phyloP scores from a whole-genome alignment of 768 basidiomycete species.

The Mrakia gelida region DNA sequence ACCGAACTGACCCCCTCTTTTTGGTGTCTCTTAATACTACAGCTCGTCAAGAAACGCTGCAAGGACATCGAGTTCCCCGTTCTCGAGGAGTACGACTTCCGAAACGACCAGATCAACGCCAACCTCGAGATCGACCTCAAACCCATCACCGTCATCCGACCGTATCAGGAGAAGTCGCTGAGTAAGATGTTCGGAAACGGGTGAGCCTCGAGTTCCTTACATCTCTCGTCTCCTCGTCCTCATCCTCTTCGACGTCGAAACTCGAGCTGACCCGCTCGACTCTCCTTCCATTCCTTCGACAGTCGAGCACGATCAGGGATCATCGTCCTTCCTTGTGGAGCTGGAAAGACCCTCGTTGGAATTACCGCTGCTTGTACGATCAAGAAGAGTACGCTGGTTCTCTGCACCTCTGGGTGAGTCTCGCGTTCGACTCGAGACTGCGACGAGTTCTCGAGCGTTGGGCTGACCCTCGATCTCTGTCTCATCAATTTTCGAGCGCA shows the following conservation, averaged over 20 bases:
- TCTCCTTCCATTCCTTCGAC: neutral
- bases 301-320: slow-evolving; percentile 97
- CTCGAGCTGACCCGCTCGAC: neutral
- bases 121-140: slow-evolving; percentile 98
- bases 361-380: slow-evolving; percentile 99
- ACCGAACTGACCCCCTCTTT: neutral
- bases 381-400: slow-evolving; percentile 94
- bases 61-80: slow-evolving; percentile 96
- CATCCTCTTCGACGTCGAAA: neutral
- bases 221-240: neutral
- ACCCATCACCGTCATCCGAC: slow-evolving; percentile 92
- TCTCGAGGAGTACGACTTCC: slow-evolving; percentile 98
- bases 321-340: slow-evolving; percentile 96
- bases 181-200: slow-evolving; percentile 99
- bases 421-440: too few relatives aligned
- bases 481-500: neutral
- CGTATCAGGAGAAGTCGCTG: slow-evolving; percentile 96
- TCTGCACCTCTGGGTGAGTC: slow-evolving; percentile 94
- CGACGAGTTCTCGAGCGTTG: neutral
- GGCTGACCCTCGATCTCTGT: neutral
- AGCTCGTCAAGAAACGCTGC: slow-evolving; percentile 95
- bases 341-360: slow-evolving; percentile 98
- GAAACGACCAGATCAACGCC: slow-evolving; percentile 91
- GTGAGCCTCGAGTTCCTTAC: slow-evolving; percentile 49
- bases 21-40: slow-evolving; percentile 15